Conservation (phyloP, 176 grass and related monocot species). For the Calamus simplicifolius region DNA sequence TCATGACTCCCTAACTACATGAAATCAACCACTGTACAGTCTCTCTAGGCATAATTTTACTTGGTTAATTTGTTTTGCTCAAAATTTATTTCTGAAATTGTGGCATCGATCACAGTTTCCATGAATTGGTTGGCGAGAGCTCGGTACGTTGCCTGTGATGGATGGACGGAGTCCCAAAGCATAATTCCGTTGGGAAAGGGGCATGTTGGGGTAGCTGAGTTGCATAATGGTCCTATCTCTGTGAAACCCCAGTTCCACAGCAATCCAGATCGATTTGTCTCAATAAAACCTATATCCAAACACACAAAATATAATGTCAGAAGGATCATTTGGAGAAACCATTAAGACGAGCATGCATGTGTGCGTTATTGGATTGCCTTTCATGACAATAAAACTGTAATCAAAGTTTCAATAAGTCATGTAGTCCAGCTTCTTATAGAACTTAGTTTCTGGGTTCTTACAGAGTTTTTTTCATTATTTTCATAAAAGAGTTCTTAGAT, state of each 20-base stretch:
- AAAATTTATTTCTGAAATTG: constrained; percentile 4
- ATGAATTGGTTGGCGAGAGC: constrained; percentile 32
- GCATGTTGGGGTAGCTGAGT: constrained; percentile 12
- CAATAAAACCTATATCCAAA: constrained; percentile 29
- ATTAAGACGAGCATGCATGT: too few species aligned
- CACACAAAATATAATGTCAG: not conserved
- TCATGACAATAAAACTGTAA: too few species aligned
- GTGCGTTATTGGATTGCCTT: too few species aligned
- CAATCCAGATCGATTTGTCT: constrained; percentile 24
- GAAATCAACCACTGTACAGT: too few species aligned
- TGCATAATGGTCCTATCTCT: constrained; percentile 44
- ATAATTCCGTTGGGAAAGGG: constrained; percentile 29
- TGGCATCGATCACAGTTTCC: constrained; percentile 11
- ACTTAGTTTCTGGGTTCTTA: too few species aligned
- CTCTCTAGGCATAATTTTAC: too few species aligned
- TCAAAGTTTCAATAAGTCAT: too few species aligned
- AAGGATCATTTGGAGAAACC: not conserved
- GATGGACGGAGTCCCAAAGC: constrained; percentile 61
- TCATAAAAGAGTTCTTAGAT: too few species aligned
- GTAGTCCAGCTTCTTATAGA: too few species aligned
- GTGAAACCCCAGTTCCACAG: constrained; percentile 28
- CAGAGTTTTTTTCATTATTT: too few species aligned
- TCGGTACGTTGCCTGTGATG: constrained; percentile 47
- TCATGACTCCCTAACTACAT: too few species aligned
- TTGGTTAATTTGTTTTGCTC: too few species aligned